Evolutionary conservation across 2,329 filamentous ascomycete species (phyloP).

Genomic region (Xylariaceae sp.): DNA sequence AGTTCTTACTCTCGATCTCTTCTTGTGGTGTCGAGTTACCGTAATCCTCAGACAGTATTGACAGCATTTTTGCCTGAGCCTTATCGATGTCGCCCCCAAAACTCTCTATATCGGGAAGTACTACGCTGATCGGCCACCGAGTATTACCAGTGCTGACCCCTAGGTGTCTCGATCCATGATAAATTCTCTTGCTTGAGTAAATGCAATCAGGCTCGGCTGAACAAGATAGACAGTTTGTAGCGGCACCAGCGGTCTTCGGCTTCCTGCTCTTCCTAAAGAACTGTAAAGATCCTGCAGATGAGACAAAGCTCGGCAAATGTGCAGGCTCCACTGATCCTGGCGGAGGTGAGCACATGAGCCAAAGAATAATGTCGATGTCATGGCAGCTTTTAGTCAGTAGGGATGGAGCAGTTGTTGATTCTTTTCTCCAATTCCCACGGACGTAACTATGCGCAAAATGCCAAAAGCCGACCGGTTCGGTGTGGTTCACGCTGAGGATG

Average conservation of each 20-base stretch:
- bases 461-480: slow-evolving; percentile 94
- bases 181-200: slow-evolving; percentile 83
- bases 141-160: slow-evolving; percentile 64
- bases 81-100: slow-evolving; percentile 47
- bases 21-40: slow-evolving; percentile 45
- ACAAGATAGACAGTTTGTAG: slow-evolving; percentile 87
- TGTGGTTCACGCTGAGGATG: slow-evolving; percentile 82
- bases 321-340: slow-evolving; percentile 46
- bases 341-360: slow-evolving; percentile 78
- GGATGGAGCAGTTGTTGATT: slow-evolving; percentile 72
- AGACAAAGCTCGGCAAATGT: slow-evolving; percentile 74
- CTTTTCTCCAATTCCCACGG: slow-evolving; percentile 88
- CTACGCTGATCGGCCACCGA: slow-evolving; percentile 81
- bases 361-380: slow-evolving; percentile 89
- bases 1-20: slow-evolving; percentile 54
- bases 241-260: slow-evolving; percentile 67
- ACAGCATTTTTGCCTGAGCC: slow-evolving; percentile 38
- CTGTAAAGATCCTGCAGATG: slow-evolving; percentile 72
- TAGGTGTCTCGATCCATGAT: slow-evolving; percentile 62
- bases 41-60: slow-evolving; percentile 49
- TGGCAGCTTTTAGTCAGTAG: slow-evolving; percentile 95
- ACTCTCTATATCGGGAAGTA: slow-evolving; percentile 90
- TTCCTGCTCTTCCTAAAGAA: slow-evolving; percentile 77
- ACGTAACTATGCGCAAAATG: slow-evolving; percentile 92
- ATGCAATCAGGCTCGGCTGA: slow-evolving; percentile 71